Evolutionary conservation across 1,284 basidiomycete species (phyloP), one percentile per base, ranked within the genome.

Genomic region (Dichomitus squalens): DNA sequence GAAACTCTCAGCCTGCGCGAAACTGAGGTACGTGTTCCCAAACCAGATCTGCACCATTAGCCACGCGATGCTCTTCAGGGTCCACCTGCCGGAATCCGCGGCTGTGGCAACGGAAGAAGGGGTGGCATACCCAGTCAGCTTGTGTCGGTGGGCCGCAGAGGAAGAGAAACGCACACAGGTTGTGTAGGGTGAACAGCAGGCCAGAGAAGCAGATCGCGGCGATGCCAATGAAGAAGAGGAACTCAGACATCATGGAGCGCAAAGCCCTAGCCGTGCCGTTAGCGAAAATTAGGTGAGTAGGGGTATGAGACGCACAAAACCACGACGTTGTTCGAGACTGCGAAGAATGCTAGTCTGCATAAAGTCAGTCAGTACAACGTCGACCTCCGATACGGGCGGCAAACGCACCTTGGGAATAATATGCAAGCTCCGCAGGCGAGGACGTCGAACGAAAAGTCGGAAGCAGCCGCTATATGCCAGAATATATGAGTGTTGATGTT

Each of bases 151-250:
- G 1, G 4, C 8, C 1, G 18, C 7, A 14, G 3, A 33, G 31
- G 11, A 7, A 12, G 0, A 34, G 18, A 7, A 4, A 57, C 73
- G 58, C 70, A 79, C 91, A 88, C 5, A 95, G 79, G 1, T 84
- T 88, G 82, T 90, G 92, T 29, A 95, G 76, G 1, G 92, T 93
- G 73, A 95, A 93, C 18, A 93, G 78, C 38, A 96, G 76, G 4
- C 93, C 93, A 16, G 91, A 94, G 74, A 96, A 95, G 68, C 90
- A 92, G n/a, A 87, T 84, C 1, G 80, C 81, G 7, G 92, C 91
- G 39, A 95, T 87, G 14, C 82, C 79, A 67, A 95, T 92, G 76
- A 96, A 96, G 69, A 92, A 87, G 3, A 92, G 72, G 69, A 94
- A 95, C 55, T 93, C 88, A 0, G 83, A 76, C 33, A 87, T 83